Base-by-base conservation (phyloP, 495 filamentous ascomycete genomes). In the Podospora anserina region DNA sequence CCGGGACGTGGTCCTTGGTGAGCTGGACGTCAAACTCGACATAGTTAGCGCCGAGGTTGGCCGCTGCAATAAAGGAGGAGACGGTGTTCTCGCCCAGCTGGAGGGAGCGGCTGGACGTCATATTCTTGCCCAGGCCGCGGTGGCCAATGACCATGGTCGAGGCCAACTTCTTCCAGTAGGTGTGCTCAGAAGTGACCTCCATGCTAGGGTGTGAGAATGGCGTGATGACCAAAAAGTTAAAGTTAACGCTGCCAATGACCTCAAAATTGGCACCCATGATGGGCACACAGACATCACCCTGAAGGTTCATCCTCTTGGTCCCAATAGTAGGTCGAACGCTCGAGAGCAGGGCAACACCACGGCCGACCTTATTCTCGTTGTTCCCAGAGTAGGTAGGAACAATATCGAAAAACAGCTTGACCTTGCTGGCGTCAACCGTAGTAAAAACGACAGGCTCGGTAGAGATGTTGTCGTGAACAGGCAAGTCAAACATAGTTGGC, bases 1-100 rank as follows among this genome's bases (percentile, higher is more conserved):
- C 94, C 19, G 96, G 96, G 7, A 99, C 93, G 78, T 95, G 94
- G 76, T 99, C 96, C 74, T 99, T 99, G 19, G 96, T 99, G 61
- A 99, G 83, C 76, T 99, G 96, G 2, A 99, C 95, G 75, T 99
- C 95, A 74, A 90, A 92, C 78, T 97, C 94, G 65, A 97, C 93
- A 75, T 96, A 96, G 19, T 89, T 88, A 1, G 94, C 94, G 3
- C 95, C 96, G 28, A 98, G 81, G 68, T 97, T 97, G 2, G 94
- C 93, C 0, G 96, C 96, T 4, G 94, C 90, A 74, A 98, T 96
- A 80, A 99, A 97, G 0, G 96, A 98, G 76, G 91, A 88, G 9
- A 97, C 79, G 0, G 95, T 98, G 78, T 99, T 99, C 79, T 99
- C 96, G 61, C 96, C 96, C 1, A 99, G 82, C 76, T 99, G 96